These are phyloP conservation scores for Trichoderma polysporum DNA, from an alignment of 2,329 filamentous ascomycete species.

Conservation along the genomic window DNA sequence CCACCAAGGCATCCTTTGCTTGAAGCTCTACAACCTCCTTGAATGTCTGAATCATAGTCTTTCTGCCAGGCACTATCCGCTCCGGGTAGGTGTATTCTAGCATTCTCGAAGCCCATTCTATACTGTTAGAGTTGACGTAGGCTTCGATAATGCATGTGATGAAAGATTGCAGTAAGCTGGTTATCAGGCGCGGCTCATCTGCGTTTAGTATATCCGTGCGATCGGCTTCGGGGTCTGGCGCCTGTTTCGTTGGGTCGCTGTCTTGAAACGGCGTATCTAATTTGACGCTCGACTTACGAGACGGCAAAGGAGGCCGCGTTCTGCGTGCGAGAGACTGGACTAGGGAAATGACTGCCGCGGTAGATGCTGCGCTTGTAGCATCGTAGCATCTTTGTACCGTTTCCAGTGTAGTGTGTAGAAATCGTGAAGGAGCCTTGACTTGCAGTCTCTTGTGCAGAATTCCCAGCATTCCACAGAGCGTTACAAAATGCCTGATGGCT, in stretches of 20 bases:
- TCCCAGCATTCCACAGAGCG: conserved; percentile 68
- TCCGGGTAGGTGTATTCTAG: conserved; percentile 68
- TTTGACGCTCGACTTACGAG: conserved; percentile 57
- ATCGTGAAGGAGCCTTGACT: conserved; percentile 75
- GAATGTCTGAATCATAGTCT: conserved; percentile 63
- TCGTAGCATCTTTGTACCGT: conserved; percentile 67
- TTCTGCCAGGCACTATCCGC: conserved; percentile 59
- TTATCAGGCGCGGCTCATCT: conserved; percentile 61
- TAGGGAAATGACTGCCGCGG: conserved; percentile 68
- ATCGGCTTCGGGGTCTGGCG: conserved; percentile 61
- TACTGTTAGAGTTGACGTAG: conserved; percentile 61
- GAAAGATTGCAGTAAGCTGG: conserved; percentile 69
- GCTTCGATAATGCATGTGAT: conserved; percentile 75
- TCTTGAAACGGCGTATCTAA: conserved; percentile 56
- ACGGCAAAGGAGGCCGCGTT: conserved; percentile 62
- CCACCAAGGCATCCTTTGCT: conserved; percentile 64
- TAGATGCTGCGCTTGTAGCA: conserved; percentile 64
- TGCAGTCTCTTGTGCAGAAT: conserved; percentile 73
- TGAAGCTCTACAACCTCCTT: conserved; percentile 61
- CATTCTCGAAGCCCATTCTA: conserved; percentile 64
- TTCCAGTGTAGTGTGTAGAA: conserved; percentile 73
- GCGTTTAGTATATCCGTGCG: conserved; percentile 39
- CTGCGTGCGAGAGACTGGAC: conserved; percentile 67
- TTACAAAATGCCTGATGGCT: conserved; percentile 57
- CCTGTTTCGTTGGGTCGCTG: conserved; percentile 54